A percentile compares a stretch with the other conserved stretches of the same genome.
Conservation (phyloP, 2,329 filamentous ascomycete species). For the Xylariaceae sp. region DNA sequence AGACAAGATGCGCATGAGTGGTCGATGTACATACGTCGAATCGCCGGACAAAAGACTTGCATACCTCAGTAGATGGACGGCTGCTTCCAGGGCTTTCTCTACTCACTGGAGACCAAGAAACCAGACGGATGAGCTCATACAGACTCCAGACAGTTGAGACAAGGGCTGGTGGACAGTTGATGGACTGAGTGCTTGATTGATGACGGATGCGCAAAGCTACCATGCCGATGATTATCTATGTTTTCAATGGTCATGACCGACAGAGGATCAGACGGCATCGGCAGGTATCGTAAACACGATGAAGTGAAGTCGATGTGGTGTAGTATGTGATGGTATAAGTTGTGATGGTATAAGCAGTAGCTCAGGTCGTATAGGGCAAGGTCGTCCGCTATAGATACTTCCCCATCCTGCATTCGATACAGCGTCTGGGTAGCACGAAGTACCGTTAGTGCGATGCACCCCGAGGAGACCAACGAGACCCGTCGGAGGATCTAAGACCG, state of each 20-base stretch:
- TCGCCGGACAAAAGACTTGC: background rate
- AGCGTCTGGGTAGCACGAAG: background rate
- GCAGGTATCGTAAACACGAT: background rate
- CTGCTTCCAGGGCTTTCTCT: background rate
- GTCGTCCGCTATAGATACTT: background rate
- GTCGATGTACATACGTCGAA: slow-evolving; percentile 1
- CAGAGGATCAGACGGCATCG: background rate
- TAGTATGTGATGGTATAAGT: background rate
- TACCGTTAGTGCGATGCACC: background rate
- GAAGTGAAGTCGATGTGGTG: background rate
- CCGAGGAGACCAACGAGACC: background rate
- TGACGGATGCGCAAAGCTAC: background rate
- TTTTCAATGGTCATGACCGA: background rate
- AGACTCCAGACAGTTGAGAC: background rate
- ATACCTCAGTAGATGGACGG: background rate
- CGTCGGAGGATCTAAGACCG: background rate
- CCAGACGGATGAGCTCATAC: background rate
- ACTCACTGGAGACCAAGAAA: background rate
- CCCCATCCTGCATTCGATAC: background rate
- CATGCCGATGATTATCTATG: background rate
- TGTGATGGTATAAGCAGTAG: background rate
- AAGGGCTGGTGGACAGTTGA: background rate
- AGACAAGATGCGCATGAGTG: slow-evolving; percentile 3
- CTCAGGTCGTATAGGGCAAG: background rate
- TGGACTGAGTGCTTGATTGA: background rate